These are phyloP conservation scores for Diplogelasinospora grovesii DNA, from an alignment of 495 filamentous ascomycete genomes.

Conservation along the genomic window DNA sequence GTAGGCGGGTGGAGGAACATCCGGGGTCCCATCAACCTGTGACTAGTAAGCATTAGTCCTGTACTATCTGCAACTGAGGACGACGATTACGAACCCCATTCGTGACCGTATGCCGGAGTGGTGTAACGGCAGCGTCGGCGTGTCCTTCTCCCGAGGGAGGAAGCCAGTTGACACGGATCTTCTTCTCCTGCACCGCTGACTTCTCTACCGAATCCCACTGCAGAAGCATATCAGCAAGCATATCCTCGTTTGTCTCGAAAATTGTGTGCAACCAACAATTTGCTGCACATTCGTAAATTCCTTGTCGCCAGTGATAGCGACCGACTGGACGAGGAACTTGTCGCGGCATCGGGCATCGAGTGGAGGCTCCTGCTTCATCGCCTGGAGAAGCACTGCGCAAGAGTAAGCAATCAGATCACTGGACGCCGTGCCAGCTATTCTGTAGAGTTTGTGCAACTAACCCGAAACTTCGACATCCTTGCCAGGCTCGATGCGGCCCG, in stretches of 20 bases:
- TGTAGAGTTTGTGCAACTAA: constrained; percentile 34
- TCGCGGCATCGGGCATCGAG: constrained; percentile 83
- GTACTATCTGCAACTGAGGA: background rate
- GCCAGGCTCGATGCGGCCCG: constrained; percentile 85
- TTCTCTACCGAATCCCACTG: constrained; percentile 76
- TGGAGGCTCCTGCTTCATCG: constrained; percentile 93
- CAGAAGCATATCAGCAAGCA: constrained; percentile 20
- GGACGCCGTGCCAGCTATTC: background rate
- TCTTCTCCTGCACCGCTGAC: constrained; percentile 76
- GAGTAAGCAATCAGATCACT: constrained; percentile 9
- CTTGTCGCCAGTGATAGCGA: constrained; percentile 74
- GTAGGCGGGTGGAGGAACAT: constrained; percentile 21
- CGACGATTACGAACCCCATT: constrained; percentile 22
- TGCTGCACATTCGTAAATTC: constrained; percentile 71
- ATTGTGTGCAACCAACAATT: constrained; percentile 56
- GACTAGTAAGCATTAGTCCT: background rate
- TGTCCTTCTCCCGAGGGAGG: constrained; percentile 27
- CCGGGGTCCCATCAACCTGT: constrained; percentile 27
- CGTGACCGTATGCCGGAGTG: constrained; percentile 15
- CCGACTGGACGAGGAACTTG: constrained; percentile 97
- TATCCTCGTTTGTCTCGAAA: background rate
- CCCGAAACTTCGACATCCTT: constrained; percentile 87
- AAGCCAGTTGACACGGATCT: constrained; percentile 88
- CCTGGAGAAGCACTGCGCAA: constrained; percentile 80
- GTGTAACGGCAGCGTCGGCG: constrained; percentile 16